phyloP scores from a whole-genome alignment of 202 grass and related monocot species.

The Alloteropsis angusta region DNA sequence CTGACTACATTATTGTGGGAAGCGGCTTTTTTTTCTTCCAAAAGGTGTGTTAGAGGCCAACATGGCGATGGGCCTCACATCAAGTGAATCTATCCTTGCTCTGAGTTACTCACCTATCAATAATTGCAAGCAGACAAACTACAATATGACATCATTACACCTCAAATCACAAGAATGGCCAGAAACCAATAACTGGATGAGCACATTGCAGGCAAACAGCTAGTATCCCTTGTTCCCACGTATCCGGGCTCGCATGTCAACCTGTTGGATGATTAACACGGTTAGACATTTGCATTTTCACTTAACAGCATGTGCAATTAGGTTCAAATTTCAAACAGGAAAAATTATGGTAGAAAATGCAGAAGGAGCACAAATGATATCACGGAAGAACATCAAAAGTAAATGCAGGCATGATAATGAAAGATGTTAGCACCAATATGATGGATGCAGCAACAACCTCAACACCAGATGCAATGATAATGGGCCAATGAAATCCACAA shows the following conservation, averaged over 20 bases:
- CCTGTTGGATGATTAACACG: slow-evolving; percentile 41
- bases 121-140: not conserved
- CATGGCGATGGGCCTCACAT: not conserved
- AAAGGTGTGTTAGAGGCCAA: not conserved
- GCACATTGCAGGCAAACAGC: not conserved
- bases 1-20: not conserved
- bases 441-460: not conserved
- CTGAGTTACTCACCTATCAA: not conserved
- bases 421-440: not conserved
- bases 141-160: slow-evolving; percentile 6
- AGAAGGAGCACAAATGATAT: not conserved
- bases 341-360: not conserved
- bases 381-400: not conserved
- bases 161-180: not conserved
- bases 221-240: slow-evolving; percentile 95
- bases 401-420: not conserved
- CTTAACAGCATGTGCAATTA: not conserved
- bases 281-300: slow-evolving; percentile 5
- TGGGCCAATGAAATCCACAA: not conserved
- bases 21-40: not conserved
- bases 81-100: not conserved
- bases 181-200: not conserved
- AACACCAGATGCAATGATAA: not conserved
- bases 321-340: not conserved
- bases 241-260: slow-evolving; percentile 96